A percentile compares a stretch with the other conserved stretches of the same genome.
Evolutionary conservation across 2,329 filamentous ascomycete species (phyloP).

Genomic region (Penicillium sp.): DNA sequence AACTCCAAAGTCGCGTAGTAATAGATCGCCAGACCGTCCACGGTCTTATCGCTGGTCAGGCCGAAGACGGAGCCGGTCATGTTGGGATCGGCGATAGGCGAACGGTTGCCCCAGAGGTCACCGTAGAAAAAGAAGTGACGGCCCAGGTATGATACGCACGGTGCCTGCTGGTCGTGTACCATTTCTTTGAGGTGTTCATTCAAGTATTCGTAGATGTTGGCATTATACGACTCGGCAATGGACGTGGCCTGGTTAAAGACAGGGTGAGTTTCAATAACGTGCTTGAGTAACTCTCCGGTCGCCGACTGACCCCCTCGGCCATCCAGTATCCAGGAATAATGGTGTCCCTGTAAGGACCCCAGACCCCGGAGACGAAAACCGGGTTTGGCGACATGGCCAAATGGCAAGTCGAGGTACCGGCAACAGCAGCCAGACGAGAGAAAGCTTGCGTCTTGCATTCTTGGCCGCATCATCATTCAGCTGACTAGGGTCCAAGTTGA

Average conservation of each 20-base stretch:
- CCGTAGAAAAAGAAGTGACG: constrained; percentile 99
- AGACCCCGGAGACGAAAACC: constrained; percentile 91
- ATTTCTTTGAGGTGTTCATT: constrained; percentile 80
- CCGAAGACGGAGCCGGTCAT: constrained; percentile 91
- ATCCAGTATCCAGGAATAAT: constrained; percentile 91
- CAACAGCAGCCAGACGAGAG: constrained; percentile 84
- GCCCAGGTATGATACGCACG: constrained; percentile 75
- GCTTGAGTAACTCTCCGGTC: constrained; percentile 87
- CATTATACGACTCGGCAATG: constrained; percentile 72
- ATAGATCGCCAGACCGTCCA: constrained; percentile 80
- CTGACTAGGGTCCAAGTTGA: constrained; percentile 64
- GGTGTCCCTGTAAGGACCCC: constrained; percentile 95
- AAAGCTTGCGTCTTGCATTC: constrained; percentile 88
- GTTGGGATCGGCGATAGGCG: constrained; percentile 82
- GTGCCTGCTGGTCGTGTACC: constrained; percentile 62
- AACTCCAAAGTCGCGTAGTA: constrained; percentile 98
- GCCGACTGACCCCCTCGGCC: constrained; percentile 93
- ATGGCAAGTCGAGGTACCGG: constrained; percentile 95
- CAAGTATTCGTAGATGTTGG: constrained; percentile 91
- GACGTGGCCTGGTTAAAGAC: constrained; percentile 76
- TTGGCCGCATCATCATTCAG: constrained; percentile 63
- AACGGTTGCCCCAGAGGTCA: constrained; percentile 94
- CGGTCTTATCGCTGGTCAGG: constrained; percentile 75
- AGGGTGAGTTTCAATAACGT: constrained; percentile 91
- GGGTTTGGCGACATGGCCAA: constrained; percentile 90